These are phyloP conservation scores for Ascochyta viciae-villosae DNA, from an alignment of 2,329 filamentous ascomycete species.

Conservation along the genomic window DNA sequence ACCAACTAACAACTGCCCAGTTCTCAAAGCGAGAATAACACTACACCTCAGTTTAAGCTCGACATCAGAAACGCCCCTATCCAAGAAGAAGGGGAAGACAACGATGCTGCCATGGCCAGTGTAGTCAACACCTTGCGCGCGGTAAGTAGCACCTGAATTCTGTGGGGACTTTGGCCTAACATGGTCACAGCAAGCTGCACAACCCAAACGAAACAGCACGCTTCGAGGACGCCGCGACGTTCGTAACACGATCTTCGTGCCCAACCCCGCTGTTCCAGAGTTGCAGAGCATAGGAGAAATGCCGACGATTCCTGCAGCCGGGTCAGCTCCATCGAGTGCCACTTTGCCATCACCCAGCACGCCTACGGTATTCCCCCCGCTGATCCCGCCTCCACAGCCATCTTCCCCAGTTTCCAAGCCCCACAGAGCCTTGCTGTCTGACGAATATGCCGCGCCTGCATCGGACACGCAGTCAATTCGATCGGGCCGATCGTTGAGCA, in stretches of 20 bases:
- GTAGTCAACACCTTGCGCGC: constrained; percentile 75
- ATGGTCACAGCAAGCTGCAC: constrained; percentile 60
- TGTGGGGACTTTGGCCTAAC: constrained; percentile 23
- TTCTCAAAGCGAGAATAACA: constrained; percentile 33
- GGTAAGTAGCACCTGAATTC: constrained; percentile 45
- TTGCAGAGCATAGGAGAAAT: constrained; percentile 47
- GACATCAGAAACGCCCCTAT: constrained; percentile 82
- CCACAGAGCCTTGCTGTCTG: constrained; percentile 45
- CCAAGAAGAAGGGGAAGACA: constrained; percentile 76
- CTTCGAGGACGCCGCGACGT: constrained; percentile 89
- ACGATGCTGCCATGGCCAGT: constrained; percentile 75
- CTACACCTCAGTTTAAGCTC: constrained; percentile 70
- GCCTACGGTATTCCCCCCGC: constrained; percentile 22
- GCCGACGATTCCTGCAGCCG: constrained; percentile 30
- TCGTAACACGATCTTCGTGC: constrained; percentile 86
- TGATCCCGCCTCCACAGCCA: constrained; percentile 40
- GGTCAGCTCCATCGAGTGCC: constrained; percentile 21
- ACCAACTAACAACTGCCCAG: constrained; percentile 19
- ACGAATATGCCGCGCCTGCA: constrained; percentile 62
- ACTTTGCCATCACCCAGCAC: constrained; percentile 19
- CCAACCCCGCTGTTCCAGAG: constrained; percentile 53
- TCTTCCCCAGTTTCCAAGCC: constrained; percentile 46
- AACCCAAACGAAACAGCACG: constrained; percentile 68
- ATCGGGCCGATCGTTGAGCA: constrained; percentile 81
- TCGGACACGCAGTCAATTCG: constrained; percentile 93